Evolutionary conservation across 176 grass and related monocot genomes (phyloP), one percentile per base, ranked within the genome.

Genomic region (Stipa capillata): DNA sequence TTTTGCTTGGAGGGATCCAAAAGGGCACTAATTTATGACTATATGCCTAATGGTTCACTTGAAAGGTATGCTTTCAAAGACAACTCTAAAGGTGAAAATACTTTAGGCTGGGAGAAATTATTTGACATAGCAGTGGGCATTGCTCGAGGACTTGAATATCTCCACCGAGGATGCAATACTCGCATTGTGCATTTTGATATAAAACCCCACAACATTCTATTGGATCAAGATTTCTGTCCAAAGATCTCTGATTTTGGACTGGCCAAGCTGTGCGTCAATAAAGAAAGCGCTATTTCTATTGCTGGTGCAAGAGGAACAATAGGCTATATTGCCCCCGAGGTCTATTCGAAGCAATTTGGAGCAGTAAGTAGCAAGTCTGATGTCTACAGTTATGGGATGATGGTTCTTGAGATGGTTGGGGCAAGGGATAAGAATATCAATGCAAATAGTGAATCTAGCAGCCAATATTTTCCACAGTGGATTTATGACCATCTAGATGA

Each of bases 331-430:
- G 79, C 79, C 67, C 79, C 79, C 0, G 79, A 82, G 57, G 36
- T 86, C 1, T 85, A 32, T 43, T 85, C 76, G 0, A 84, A 73
- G 37, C 70, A 64, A 15, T 85, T 77, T 65, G 87, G 87, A 54
- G 27, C 29, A 59, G 47, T 85, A 7, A 84, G 45, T 33, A 87
- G 84, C 62, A 91, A 87, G 28, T 91, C 85, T 21, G 89, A 91
- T 44, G 89, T 87, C 11, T 91, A 91, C 8, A 91, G 89, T 17
- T 91, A 87, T 17, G 89, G 89, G 56, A 91, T 87, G 89, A 81
- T 91, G 81, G 11, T 91, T 13, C 84, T 91, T 31, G 84, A 91
- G 54, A 91, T 91, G 80, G 84, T 84, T 64, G 89, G 89, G 8
- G 78, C 63, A 65, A 81, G 71, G 24, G 78, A 70, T 9, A 87